Percentiles rank a stretch among this genome's conserved stretches.
Evolutionary conservation across 23 red algal species (phyloP).

Genomic region (Gracilariopsis chorda): DNA sequence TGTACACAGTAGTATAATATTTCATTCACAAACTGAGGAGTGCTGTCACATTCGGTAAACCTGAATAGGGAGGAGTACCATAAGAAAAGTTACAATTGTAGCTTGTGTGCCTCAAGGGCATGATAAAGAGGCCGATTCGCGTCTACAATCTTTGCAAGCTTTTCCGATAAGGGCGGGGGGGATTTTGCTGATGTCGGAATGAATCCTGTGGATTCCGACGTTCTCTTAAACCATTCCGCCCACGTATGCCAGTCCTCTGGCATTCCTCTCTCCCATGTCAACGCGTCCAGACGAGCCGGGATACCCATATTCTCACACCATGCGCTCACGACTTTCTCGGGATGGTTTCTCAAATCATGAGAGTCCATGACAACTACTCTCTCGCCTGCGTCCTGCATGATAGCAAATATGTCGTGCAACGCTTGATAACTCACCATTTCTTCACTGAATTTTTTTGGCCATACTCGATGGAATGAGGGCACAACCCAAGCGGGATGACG

Average conservation of each 20-base stretch:
- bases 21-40: no score
- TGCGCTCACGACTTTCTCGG: background rate
- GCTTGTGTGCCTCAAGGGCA: background rate
- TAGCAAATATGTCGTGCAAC: background rate
- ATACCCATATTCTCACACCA: conserved; percentile 15
- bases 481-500: conserved; percentile 13
- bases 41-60: no score
- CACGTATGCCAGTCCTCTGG: conserved; percentile 9
- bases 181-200: background rate
- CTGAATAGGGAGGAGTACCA: no score
- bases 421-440: background rate
- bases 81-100: background rate
- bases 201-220: conserved; percentile 2
- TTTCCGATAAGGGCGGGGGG: background rate
- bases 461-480: background rate
- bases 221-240: background rate
- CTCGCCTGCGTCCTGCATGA: background rate
- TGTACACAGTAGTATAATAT: no score
- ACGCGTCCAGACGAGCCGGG: background rate
- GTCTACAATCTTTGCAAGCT: background rate
- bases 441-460: background rate
- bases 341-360: conserved; percentile 13
- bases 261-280: conserved; percentile 1
- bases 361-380: background rate
- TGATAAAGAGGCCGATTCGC: background rate